Evolutionary conservation across 78 protist genomes (phyloP).

Genomic region (Dictyostelium firmibasis): DNA sequence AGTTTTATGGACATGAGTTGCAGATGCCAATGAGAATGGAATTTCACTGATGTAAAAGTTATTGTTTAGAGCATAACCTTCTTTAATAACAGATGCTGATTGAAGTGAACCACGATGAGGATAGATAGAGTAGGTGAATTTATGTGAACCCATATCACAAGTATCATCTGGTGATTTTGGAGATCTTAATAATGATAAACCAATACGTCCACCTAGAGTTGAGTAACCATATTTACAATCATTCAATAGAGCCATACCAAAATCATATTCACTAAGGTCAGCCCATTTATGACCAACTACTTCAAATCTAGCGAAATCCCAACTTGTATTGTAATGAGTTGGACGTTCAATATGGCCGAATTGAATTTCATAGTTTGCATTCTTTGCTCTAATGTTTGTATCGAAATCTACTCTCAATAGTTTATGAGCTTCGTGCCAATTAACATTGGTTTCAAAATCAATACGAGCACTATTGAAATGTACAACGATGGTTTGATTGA

Average conservation of each 20-base stretch:
- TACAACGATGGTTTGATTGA: background rate
- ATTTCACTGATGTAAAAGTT: background rate
- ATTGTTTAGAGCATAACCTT: constrained; percentile 36
- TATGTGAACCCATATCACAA: constrained; percentile 89
- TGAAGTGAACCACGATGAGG: constrained; percentile 84
- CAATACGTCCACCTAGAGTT: constrained; percentile 34
- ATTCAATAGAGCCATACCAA: constrained; percentile 90
- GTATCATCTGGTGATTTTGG: constrained; percentile 90
- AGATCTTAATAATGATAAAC: constrained; percentile 81
- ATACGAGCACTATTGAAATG: constrained; percentile 19
- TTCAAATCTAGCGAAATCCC: constrained; percentile 91
- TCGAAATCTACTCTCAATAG: constrained; percentile 89
- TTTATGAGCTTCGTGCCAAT: constrained; percentile 84
- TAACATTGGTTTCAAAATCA: constrained; percentile 68
- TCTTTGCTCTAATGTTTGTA: constrained; percentile 41
- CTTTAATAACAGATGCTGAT: constrained; percentile 29
- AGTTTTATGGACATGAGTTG: background rate
- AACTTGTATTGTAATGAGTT: constrained; percentile 88
- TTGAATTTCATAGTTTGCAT: constrained; percentile 85
- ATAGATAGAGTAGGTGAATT: constrained; percentile 81
- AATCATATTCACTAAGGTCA: constrained; percentile 81
- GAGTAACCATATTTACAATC: constrained; percentile 93
- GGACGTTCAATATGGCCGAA: constrained; percentile 89
- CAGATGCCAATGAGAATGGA: background rate
- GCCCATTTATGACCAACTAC: constrained; percentile 89